phyloP scores from a whole-genome alignment of 306 rosid genomes.

The Prosopis cineraria region DNA sequence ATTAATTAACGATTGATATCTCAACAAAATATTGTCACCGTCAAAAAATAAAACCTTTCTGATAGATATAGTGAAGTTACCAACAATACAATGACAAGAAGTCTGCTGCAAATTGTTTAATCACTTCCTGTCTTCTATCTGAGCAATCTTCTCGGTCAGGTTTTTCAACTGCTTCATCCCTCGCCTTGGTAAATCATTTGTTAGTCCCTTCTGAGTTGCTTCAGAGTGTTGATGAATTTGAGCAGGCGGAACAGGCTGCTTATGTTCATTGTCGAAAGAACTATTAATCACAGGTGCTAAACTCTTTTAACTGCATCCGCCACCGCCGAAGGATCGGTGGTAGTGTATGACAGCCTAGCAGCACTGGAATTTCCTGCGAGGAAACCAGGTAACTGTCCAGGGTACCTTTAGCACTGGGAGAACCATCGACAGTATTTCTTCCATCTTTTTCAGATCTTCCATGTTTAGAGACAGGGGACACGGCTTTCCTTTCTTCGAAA shows the following conservation, averaged over 20 bases:
- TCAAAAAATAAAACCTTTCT: not conserved
- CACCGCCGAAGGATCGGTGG: constrained; percentile 29
- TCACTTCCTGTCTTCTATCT: constrained; percentile 33
- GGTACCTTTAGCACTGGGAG: constrained; percentile 71
- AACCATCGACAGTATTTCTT: constrained; percentile 48
- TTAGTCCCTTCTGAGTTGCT: constrained; percentile 29
- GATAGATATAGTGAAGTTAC: constrained; percentile 41
- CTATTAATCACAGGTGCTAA: constrained; percentile 49
- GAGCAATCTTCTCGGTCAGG: constrained; percentile 28
- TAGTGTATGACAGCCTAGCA: constrained; percentile 14
- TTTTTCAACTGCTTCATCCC: constrained; percentile 37
- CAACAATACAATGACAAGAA: constrained; percentile 81
- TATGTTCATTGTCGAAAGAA: constrained; percentile 43
- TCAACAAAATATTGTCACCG: constrained; percentile 6
- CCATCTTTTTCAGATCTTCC: constrained; percentile 60
- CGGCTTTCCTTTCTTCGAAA: constrained; percentile 81
- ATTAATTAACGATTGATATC: not conserved
- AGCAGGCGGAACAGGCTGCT: constrained; percentile 34
- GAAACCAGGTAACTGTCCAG: constrained; percentile 62
- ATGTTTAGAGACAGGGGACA: constrained; percentile 55
- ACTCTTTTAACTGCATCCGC: constrained; percentile 52
- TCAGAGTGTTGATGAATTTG: constrained; percentile 26
- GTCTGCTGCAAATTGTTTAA: constrained; percentile 60
- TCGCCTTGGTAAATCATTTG: constrained; percentile 20
- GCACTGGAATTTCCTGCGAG: constrained; percentile 52